Evolutionary conservation across 1,284 basidiomycete genomes (phyloP), one percentile per base, ranked within the genome.

Genomic region (Puccinia horiana): DNA sequence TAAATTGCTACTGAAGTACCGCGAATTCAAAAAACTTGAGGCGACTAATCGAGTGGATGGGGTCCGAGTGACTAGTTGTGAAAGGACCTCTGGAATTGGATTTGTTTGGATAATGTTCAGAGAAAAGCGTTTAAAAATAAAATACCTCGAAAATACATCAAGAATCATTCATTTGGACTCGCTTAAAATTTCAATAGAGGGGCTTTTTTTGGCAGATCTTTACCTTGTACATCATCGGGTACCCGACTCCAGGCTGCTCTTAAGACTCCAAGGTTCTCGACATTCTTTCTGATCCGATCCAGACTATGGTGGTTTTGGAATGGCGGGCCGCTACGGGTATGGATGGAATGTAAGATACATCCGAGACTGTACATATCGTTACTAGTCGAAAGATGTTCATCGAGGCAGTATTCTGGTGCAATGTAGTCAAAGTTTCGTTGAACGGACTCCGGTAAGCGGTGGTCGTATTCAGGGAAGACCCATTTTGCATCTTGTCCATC

Each of bases 291-390:
- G 52, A 98, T 86, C 54, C 90, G 91, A 52, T 91, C 90, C 49
- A 98, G 89, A 83, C 91, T 94, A n/a, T 92, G 92, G 83, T 94
- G 93, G 84, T 92, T 97, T 85, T 91, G 91, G 88, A 95, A 98
- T 1, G 97, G 97, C 0, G 95, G 92, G 76, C 89, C 90, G 0
- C 94, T 94, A 85, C 93, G 94, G 86, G 92, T 93, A 86, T 98
- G 95, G 9, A 95, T 94, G 5, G 93, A 92, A 86, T 81, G 79
- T 56, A 98, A 91, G 37, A 98, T 87, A 85, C 93, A 96, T 8
- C 96, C 96, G 11, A 99, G 90, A 3, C 94, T 93, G 87, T 96
- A 99, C 90, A 99, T 93, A 86, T 99, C 96, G 54, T 95, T 97
- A 0, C 93, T 91, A 0, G 94, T 93, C 44, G 92, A 89, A 5